Evolutionary conservation across 2,329 filamentous ascomycete species (phyloP).

Genomic region (Alternaria atra): DNA sequence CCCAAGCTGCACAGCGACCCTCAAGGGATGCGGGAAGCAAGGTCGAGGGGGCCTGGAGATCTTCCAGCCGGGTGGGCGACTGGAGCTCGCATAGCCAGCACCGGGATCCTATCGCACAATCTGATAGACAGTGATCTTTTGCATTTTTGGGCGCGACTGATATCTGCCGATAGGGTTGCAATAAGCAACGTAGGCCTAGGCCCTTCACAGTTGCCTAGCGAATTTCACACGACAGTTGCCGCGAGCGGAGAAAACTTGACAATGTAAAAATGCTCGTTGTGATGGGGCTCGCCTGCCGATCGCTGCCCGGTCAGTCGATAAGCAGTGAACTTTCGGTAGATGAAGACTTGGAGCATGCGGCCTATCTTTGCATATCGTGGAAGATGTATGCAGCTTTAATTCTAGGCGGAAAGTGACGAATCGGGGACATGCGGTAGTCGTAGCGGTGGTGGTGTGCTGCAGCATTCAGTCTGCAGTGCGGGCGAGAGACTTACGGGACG

Average conservation of each 20-base stretch:
- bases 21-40: conserved; percentile 50
- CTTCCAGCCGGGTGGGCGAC: conserved; percentile 33
- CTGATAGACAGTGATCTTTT: conserved; percentile 5
- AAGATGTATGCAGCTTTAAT: conserved; percentile 5
- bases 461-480: conserved; percentile 22
- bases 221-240: conserved; percentile 19
- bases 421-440: conserved; percentile 22
- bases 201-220: conserved; percentile 17
- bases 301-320: conserved; percentile 27
- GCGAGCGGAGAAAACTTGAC: conserved; percentile 22
- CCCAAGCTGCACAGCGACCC: conserved; percentile 40
- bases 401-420: conserved; percentile 21
- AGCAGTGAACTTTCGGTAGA: conserved; percentile 10
- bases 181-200: conserved; percentile 14
- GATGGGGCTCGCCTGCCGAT: conserved; percentile 36
- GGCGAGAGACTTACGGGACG: conserved; percentile 37
- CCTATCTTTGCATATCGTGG: neutral
- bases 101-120: conserved; percentile 13
- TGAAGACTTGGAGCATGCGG: neutral
- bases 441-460: conserved; percentile 24
- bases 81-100: conserved; percentile 16
- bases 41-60: conserved; percentile 51
- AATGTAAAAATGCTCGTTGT: conserved; percentile 32
- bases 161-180: conserved; percentile 7
- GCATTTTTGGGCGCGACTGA: neutral